Conservation (phyloP, 805 yeast species). For the Sungouiella thailandica region DNA sequence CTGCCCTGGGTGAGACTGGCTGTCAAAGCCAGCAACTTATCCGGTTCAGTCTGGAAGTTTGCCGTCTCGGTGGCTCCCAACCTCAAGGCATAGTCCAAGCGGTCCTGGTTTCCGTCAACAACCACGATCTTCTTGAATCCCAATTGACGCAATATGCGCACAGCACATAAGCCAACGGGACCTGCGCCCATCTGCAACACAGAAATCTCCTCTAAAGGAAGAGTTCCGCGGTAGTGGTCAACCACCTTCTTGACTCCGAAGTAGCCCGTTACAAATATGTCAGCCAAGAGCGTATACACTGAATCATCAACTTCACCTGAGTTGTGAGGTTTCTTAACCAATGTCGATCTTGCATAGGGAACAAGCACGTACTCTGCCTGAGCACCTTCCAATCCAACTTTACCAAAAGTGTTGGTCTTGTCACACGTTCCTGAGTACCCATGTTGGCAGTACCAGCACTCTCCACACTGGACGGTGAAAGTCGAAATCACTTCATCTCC, state of each 20-base stretch:
- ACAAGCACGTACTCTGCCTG: conserved; percentile 59
- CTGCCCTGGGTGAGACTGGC: conserved; percentile 36
- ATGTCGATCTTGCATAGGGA: conserved; percentile 51
- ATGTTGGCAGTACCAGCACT: conserved; percentile 53
- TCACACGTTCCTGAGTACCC: conserved; percentile 54
- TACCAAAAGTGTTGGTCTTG: conserved; percentile 53
- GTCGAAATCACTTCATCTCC: conserved; percentile 42
- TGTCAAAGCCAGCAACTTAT: conserved; percentile 21
- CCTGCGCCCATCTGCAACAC: conserved; percentile 57
- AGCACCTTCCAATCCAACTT: conserved; percentile 52
- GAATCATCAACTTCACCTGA: conserved; percentile 32
- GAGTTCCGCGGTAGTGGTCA: conserved; percentile 14
- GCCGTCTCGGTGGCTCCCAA: conserved; percentile 49
- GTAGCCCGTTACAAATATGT: conserved; percentile 61
- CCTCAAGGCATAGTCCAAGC: conserved; percentile 39
- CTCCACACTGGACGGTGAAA: conserved; percentile 56
- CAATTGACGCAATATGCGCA: conserved; percentile 38
- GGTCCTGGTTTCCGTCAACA: conserved; percentile 44
- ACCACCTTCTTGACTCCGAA: conserved; percentile 50
- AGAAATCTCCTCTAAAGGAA: conserved; percentile 24
- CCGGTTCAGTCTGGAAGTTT: conserved; percentile 36
- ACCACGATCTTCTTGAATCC: conserved; percentile 44
- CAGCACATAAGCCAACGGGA: conserved; percentile 54
- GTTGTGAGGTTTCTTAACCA: conserved; percentile 38
- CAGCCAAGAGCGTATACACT: conserved; percentile 54